Base-by-base conservation (phyloP, 768 basidiomycete genomes). In the Hygrocybe punicea region DNA sequence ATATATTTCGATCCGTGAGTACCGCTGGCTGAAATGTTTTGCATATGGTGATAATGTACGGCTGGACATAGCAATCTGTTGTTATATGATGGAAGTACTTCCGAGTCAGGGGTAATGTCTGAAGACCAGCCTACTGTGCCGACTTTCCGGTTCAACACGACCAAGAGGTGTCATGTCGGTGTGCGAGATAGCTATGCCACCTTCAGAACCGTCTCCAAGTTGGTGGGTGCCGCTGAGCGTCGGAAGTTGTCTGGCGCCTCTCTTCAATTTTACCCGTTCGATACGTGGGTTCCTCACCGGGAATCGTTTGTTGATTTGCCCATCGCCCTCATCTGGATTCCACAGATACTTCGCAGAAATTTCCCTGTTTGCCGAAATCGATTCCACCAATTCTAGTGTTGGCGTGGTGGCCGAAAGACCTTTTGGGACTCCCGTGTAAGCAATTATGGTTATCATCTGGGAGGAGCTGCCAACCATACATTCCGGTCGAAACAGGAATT, bases 1-100 rank as follows among this genome's bases (percentile, higher is more conserved):
- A 51, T 51, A 5, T 33, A 24, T 23, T 51, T 51, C 25, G 49
- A 51, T 51, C 49, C 33, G 49, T 51, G 16, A 51, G 49, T n/a
- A 11, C 5, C 49, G 33, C 23, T n/a, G 3, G 4, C 46, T 13
- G 39, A n/a, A 14, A 40, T 29, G 4, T 29, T 29, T 29, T 29
- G 29, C 8, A 8, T 29, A 8, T 29, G 29, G 29, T n/a, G n/a
- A n/a, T 29, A 29, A 29, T 8, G 29, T 29, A 29, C 8, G 4
- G 29, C 29, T 29, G 29, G 29, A 8, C 29, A 29, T 29, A 29
- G 29, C 29, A 29, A 29, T 29, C 8, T 8, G 29, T 29, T 8
- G 29, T 29, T 29, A 40, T 16, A 40, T 19, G 39, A 11, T 19
- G 39, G 19, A 19, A n/a, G 4, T 14, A 6, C n/a, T n/a, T n/a